Evolutionary conservation across 2,329 filamentous ascomycete genomes (phyloP), one percentile per base, ranked within the genome.

Genomic region (Saccharata proteae): DNA sequence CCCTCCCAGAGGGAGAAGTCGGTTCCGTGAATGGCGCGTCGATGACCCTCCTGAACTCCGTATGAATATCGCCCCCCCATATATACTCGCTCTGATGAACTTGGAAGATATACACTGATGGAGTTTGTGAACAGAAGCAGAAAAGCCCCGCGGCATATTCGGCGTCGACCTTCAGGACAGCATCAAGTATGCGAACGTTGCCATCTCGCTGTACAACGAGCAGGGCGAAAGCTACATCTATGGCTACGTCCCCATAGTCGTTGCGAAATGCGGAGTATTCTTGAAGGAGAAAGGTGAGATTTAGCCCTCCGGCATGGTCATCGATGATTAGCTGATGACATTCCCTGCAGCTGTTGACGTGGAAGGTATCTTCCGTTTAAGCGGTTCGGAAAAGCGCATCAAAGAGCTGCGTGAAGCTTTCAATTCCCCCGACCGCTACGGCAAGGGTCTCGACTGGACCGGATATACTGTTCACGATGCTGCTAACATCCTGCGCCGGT

Each of bases 391-490:
- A 51, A 96, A 94, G 61, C 80, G 90, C 39, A 98, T 98, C 62
- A 98, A 96, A 56, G 90, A 96, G 55, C 71, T 98, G 17, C 88
- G 92, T 56, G 74, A 71, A 16, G 72, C 84, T 3, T 98, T 98
- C 57, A 83, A 96, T 57, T 93, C 88, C 0, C 90, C 90, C 23
- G 84, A 93, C 47, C 73, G 86, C 46, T 98, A 93, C 54, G 90
- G 90, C 33, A 98, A 98, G 59, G 90, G 90, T 11, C 69, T 98
- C 16, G 82, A 93, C 46, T 98, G 90, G 90, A 80, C 84, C 27
- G 90, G 90, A 27, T 98, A 93, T 55, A 98, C 90, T 1, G 90
- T 98, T 24, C 90, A 98, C 57, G 90, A 98, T 67, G 90, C 90
- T 16, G 86, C 90, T 47, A 98, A 96, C 51, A 88, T 98, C 38